Evolutionary conservation across 2,329 filamentous ascomycete species (phyloP), one percentile per base, ranked within the genome.

Genomic region (Penicillium sp.): DNA sequence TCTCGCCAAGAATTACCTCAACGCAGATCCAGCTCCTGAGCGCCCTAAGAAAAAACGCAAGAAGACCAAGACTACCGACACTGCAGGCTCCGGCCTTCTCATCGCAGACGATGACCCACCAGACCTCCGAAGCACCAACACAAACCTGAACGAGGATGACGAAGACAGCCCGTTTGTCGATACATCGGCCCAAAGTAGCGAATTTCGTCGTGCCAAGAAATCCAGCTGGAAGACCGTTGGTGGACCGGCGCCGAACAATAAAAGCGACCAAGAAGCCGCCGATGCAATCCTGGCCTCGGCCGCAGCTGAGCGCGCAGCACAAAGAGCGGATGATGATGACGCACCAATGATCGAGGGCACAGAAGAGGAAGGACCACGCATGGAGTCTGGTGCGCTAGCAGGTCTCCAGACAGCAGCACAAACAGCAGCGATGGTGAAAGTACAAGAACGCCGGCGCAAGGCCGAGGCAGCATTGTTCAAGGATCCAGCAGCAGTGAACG

Each of bases 1-100:
- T 71, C 85, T 99, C 35, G 93, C 93, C 37, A 89, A 91, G 61
- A 95, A 92, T 74, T 99, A 99, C 74, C 87, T 99, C 49, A 90
- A 83, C 1, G 86, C 87, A 42, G 86, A 89, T 64, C 74, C 71
- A 1, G 58, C 66, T 2, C 64, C 75, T 6, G 70, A 76, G 78
- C 78, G 75, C 69, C 76, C 75, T 69, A 87, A 77, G 77, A 87
- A 76, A 78, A 86, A 75, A 72, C 78, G 82, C 68, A 84, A 82
- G 79, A 79, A 77, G 61, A 79, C 78, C 49, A 78, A 81, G 57
- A 72, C 78, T 55, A 74, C 77, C 54, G 78, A 71, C 22, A 76
- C 81, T 19, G 76, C 79, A 50, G 68, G 71, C 69, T 55, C 61
- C 29, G 75, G 76, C 5, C 65, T 72, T 13, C 70, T 76, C 47